Evolutionary conservation across 1,284 basidiomycete species (phyloP).

Genomic region (Ganoderma lucidum): DNA sequence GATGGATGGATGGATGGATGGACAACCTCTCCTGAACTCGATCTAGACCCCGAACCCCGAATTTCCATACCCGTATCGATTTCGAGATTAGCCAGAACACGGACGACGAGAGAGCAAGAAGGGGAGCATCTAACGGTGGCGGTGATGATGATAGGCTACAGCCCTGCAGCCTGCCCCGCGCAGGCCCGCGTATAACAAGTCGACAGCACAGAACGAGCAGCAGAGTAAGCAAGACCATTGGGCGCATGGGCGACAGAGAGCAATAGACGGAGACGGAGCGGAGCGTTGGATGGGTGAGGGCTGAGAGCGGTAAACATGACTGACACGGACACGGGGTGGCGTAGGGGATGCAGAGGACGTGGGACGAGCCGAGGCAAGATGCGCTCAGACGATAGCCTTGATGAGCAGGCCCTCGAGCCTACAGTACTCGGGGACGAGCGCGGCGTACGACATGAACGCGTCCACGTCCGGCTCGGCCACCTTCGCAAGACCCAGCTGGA

Average conservation of each 20-base stretch:
- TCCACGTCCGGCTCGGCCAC: slow-evolving; percentile 84
- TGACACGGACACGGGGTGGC: not conserved
- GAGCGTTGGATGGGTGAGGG: not conserved
- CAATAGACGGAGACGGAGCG: not conserved
- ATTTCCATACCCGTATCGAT: not conserved
- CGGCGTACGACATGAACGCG: slow-evolving; percentile 83
- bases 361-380: not conserved
- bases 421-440: slow-evolving; percentile 84
- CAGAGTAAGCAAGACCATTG: slow-evolving; percentile 18
- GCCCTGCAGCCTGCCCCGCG: slow-evolving; percentile 18
- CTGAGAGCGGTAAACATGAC: not conserved
- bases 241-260: slow-evolving; percentile 9
- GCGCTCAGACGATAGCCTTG: slow-evolving; percentile 60
- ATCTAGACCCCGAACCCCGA: not conserved
- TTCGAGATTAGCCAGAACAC: slow-evolving; percentile 6
- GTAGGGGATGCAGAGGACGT: not conserved
- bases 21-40: not conserved
- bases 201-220: slow-evolving; percentile 34
- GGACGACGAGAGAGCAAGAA: slow-evolving; percentile 8
- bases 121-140: slow-evolving; percentile 19
- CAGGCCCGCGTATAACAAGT: slow-evolving; percentile 33
- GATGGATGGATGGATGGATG: slow-evolving; percentile 1
- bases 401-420: slow-evolving; percentile 78
- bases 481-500: slow-evolving; percentile 78
- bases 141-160: slow-evolving; percentile 10